A percentile compares a stretch with the other conserved stretches of the same genome.
These are phyloP conservation scores for Boletus coccyginus DNA, from an alignment of 768 basidiomycete species.

Conservation along the genomic window DNA sequence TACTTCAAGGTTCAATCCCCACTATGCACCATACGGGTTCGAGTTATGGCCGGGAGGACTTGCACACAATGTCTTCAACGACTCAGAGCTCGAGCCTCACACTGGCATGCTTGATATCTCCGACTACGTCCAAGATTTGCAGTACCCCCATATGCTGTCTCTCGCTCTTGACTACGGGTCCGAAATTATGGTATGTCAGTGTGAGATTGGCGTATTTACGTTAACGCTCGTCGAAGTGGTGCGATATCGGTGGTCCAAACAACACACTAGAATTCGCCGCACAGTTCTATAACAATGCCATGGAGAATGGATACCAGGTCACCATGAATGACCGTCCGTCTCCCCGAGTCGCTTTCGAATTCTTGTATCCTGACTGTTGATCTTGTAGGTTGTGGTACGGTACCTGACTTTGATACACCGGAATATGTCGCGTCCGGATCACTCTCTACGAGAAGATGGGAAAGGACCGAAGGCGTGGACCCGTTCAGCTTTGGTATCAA, in stretches of 20 bases:
- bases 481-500: conserved; percentile 51
- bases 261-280: conserved; percentile 44
- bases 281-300: conserved; percentile 45
- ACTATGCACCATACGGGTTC: conserved; percentile 50
- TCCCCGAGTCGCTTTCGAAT: not conserved
- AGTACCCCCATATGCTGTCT: conserved; percentile 50
- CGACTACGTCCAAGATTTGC: conserved; percentile 52
- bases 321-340: conserved; percentile 43
- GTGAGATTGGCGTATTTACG: not conserved
- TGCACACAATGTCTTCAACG: conserved; percentile 49
- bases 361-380: not conserved
- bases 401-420: conserved; percentile 55
- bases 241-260: conserved; percentile 54
- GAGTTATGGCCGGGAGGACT: conserved; percentile 51
- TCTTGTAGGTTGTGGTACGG: conserved; percentile 43
- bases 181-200: conserved; percentile 49
- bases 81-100: conserved; percentile 49
- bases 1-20: conserved; percentile 49
- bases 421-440: conserved; percentile 50
- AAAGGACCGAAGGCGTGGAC: conserved; percentile 58
- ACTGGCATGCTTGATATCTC: conserved; percentile 48
- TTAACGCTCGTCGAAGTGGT: conserved; percentile 40
- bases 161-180: conserved; percentile 46
- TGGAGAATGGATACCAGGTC: conserved; percentile 42
- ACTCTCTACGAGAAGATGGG: conserved; percentile 50